phyloP scores from a whole-genome alignment of 202 grass and related monocot genomes.

The Saccharum hybrid region DNA sequence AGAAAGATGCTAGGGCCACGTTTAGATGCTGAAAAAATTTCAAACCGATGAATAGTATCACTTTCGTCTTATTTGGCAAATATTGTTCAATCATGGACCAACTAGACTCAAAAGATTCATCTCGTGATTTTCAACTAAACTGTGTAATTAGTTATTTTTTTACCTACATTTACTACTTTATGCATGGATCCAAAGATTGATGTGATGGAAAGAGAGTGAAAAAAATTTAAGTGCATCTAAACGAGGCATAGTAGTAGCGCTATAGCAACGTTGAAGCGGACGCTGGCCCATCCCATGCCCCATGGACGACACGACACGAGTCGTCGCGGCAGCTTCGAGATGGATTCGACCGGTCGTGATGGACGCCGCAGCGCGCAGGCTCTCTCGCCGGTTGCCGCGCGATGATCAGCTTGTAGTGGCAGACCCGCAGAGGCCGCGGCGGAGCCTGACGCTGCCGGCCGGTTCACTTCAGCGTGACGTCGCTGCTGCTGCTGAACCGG shows the following conservation, averaged over 20 bases:
- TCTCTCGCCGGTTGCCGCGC: background rate
- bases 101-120: too few relatives aligned
- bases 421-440: background rate
- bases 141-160: too few relatives aligned
- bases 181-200: too few relatives aligned
- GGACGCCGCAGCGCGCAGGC: slow-evolving; percentile 25
- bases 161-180: too few relatives aligned
- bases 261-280: background rate
- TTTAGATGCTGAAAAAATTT: too few relatives aligned
- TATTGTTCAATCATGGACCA: too few relatives aligned
- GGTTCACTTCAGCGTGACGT: slow-evolving; percentile 34
- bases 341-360: slow-evolving; percentile 29
- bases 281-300: background rate
- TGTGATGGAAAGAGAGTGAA: too few relatives aligned
- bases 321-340: slow-evolving; percentile 37
- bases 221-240: too few relatives aligned
- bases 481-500: background rate
- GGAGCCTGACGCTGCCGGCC: background rate
- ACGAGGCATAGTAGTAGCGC: too few relatives aligned
- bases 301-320: background rate
- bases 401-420: background rate
- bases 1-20: background rate
- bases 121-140: too few relatives aligned
- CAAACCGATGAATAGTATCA: too few relatives aligned
- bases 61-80: too few relatives aligned